Evolutionary conservation across 352 stramenopile species (phyloP), one percentile per base, ranked within the genome.

Genomic region (Globisporangium acanthophoron): DNA sequence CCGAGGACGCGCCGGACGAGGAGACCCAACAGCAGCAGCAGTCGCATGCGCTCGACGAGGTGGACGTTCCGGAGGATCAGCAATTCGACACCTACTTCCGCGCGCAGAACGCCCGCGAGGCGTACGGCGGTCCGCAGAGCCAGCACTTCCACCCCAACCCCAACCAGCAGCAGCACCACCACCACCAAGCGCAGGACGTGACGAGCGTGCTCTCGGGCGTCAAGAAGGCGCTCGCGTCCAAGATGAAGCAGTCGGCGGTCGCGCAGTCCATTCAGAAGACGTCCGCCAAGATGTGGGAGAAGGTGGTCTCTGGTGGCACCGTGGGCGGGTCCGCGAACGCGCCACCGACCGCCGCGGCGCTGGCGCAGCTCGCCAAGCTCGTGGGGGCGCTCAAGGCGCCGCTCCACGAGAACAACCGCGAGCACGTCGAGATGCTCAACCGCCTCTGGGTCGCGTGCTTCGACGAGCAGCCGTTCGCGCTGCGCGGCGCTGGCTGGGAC

Each of bases 141-240:
- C 15, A 35, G n/a, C 40, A 20, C 5, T 15, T 15, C 12, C 18
- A 24, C 15, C 9, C 9, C 12, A 58, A 50, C 44, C 31, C 52
- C 47, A 69, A 64, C 52, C 60, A 56, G 7, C 58, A 76, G 43
- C 52, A 66, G 48, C 35, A 61, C 3, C 56, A 46, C 20, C 63
- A 47, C 41, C 64, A 21, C 18, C 59, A 29, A 15, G 49, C 52
- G 13, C 78, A 88, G 52, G 77, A 91, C n/a, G 75, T 82, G 5
- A 56, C 71, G 2, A 74, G 71, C 11, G 79, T 92, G 24, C 59
- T 92, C 20, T 83, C 83, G 9, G 82, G 78, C 16, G 80, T 90
- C 27, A 92, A 87, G 70, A 89, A 92, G 64, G 80, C 78, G 21
- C 72, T 92, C 7, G 65, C 80, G n/a, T 89, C 82, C 58, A 90